These are phyloP conservation scores for Podaxis sp. DNA, from an alignment of 768 basidiomycete genomes.

Conservation along the genomic window DNA sequence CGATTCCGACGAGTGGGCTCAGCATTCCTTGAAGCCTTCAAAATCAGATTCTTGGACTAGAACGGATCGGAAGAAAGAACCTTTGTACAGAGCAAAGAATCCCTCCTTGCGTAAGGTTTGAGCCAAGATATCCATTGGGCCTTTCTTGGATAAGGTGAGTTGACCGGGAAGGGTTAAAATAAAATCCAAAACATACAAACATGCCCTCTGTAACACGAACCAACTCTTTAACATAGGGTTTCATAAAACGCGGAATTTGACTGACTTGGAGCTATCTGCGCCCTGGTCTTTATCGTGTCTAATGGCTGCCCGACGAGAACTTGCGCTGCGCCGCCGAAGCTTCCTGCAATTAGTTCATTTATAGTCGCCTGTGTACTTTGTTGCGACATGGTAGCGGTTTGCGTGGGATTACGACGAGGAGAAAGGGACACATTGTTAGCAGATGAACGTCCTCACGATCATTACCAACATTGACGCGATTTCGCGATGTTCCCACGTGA, in stretches of 20 bases:
- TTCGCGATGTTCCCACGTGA: conserved; percentile 6
- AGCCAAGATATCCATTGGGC: conserved; percentile 86
- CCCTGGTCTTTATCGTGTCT: conserved; percentile 86
- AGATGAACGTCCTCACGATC: conserved; percentile 1
- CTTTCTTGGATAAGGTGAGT: conserved; percentile 56
- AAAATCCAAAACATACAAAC: conserved; percentile 63
- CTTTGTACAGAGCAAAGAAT: conserved; percentile 92
- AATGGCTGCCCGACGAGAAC: conserved; percentile 93
- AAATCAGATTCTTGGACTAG: background rate
- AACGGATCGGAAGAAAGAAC: conserved; percentile 34
- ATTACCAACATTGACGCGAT: conserved; percentile 26
- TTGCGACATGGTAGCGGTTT: conserved; percentile 17
- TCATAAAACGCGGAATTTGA: conserved; percentile 17
- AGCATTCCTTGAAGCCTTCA: conserved; percentile 69
- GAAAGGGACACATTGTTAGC: conserved; percentile 6
- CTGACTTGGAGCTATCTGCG: conserved; percentile 83
- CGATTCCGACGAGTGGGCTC: conserved; percentile 88
- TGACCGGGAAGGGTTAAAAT: background rate
- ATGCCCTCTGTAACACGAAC: conserved; percentile 58
- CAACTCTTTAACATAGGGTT: conserved; percentile 6
- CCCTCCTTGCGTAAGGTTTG: conserved; percentile 90
- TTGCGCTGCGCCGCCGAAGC: conserved; percentile 91
- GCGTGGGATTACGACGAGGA: background rate
- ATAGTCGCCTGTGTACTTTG: conserved; percentile 49
- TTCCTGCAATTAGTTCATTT: conserved; percentile 86